phyloP scores from a whole-genome alignment of 2,329 filamentous ascomycete genomes.

The Hysterium pulicare region DNA sequence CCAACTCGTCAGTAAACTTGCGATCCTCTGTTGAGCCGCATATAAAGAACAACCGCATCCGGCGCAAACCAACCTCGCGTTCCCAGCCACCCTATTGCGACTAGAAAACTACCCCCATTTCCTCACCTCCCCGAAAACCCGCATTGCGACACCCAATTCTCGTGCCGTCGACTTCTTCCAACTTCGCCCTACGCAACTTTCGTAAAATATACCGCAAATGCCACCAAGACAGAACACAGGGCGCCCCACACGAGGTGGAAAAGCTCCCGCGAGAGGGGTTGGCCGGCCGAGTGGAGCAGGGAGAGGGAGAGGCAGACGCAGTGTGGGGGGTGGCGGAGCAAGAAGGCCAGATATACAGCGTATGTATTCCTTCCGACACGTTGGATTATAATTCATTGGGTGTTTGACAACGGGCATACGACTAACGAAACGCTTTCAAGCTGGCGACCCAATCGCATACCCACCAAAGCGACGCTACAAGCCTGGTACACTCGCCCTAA shows the following conservation, averaged over 20 bases:
- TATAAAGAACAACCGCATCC: background rate
- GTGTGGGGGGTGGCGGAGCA: background rate
- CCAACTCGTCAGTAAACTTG: too few relatives aligned
- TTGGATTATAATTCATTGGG: too few relatives aligned
- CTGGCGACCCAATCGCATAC: slow-evolving; percentile 29
- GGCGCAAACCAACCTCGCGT: too few relatives aligned
- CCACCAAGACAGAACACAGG: slow-evolving; percentile 20
- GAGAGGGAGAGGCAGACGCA: background rate
- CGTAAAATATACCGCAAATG: slow-evolving; percentile 14
- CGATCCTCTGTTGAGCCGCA: too few relatives aligned
- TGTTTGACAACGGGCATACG: too few relatives aligned
- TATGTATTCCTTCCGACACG: too few relatives aligned
- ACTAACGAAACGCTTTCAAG: too few relatives aligned
- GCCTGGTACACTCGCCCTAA: slow-evolving; percentile 83
- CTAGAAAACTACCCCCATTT: background rate
- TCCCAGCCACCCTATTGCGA: slow-evolving; percentile 1
- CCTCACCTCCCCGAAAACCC: background rate
- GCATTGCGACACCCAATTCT: background rate
- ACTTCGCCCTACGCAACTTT: too few relatives aligned
- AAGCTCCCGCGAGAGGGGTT: background rate
- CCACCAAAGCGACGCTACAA: slow-evolving; percentile 42
- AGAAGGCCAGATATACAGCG: slow-evolving; percentile 4
- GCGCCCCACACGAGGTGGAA: slow-evolving; percentile 30
- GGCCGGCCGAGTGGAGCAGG: background rate
- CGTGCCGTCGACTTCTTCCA: background rate